Percentiles rank a stretch among this genome's conserved stretches.
These are phyloP conservation scores for Candida sp. DNA, from an alignment of 1,139 yeast genomes.

Conservation along the genomic window DNA sequence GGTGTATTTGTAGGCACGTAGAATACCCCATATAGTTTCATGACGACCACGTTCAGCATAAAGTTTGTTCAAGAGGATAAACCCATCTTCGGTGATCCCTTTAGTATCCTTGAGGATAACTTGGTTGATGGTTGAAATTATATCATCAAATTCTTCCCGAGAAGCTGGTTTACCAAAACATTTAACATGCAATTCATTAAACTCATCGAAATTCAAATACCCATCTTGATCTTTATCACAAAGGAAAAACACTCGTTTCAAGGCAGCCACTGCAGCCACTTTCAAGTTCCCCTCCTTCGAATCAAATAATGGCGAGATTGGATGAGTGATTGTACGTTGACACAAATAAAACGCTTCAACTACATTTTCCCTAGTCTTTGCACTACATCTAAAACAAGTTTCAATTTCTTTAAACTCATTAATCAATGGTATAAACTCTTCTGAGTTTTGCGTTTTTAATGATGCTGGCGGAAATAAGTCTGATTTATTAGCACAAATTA, in stretches of 20 bases:
- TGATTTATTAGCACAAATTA: conserved; percentile 81
- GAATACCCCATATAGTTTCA: conserved; percentile 94
- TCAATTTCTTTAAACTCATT: conserved; percentile 94
- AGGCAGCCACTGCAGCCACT: conserved; percentile 71
- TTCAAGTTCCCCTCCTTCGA: conserved; percentile 84
- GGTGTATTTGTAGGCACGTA: conserved; percentile 84
- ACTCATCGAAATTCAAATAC: conserved; percentile 64
- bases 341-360: conserved; percentile 88
- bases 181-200: conserved; percentile 62
- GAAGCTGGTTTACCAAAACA: conserved; percentile 59
- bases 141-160: conserved; percentile 26
- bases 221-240: conserved; percentile 94
- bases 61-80: conserved; percentile 68
- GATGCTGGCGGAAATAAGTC: conserved; percentile 38
- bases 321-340: conserved; percentile 88
- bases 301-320: conserved; percentile 91
- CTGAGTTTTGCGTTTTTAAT: conserved; percentile 43
- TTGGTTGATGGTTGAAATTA: conserved; percentile 21
- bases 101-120: conserved; percentile 16
- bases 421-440: conserved; percentile 82
- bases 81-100: conserved; percentile 76
- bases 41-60: conserved; percentile 92
- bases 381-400: conserved; percentile 85
- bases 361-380: conserved; percentile 76
- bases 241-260: conserved; percentile 76